phyloP scores from a whole-genome alignment of 1,284 basidiomycete species.

The Mycosarcoma mackinlayi region DNA sequence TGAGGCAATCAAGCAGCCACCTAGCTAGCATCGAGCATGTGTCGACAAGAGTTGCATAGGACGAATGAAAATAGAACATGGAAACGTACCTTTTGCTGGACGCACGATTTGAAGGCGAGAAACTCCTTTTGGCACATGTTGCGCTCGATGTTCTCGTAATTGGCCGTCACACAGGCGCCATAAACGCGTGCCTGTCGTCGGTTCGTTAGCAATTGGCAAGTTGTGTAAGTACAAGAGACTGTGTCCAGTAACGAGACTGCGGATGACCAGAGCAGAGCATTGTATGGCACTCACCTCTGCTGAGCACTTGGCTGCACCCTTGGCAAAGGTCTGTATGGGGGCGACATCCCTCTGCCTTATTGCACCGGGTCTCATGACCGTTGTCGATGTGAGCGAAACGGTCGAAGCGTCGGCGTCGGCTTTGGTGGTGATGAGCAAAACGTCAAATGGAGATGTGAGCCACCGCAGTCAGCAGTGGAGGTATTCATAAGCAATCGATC shows the following conservation, averaged over 20 bases:
- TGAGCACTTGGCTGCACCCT: constrained; percentile 45
- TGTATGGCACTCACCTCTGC: constrained; percentile 39
- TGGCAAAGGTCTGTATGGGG: constrained; percentile 51
- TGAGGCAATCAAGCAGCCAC: no score
- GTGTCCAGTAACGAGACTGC: background rate
- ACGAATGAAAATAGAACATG: no score
- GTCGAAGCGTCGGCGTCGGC: background rate
- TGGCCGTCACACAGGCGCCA: constrained; percentile 80
- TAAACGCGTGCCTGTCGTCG: constrained; percentile 76
- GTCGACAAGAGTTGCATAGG: no score
- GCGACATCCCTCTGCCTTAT: constrained; percentile 50
- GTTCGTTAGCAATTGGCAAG: no score
- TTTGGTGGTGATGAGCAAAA: constrained; percentile 11
- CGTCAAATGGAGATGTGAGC: no score
- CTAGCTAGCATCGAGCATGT: no score
- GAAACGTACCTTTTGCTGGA: constrained; percentile 70
- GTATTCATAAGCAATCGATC: no score
- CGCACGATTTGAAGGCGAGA: constrained; percentile 77
- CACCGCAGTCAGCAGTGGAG: no score
- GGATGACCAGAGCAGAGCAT: no score
- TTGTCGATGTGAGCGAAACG: background rate
- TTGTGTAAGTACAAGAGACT: background rate
- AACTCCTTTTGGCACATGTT: constrained; percentile 83
- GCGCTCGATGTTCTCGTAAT: constrained; percentile 80
- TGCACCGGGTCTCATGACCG: constrained; percentile 30